Evolutionary conservation across 2,329 filamentous ascomycete species (phyloP), one percentile per base, ranked within the genome.

Genomic region (Pseudogymnoascus destructans): DNA sequence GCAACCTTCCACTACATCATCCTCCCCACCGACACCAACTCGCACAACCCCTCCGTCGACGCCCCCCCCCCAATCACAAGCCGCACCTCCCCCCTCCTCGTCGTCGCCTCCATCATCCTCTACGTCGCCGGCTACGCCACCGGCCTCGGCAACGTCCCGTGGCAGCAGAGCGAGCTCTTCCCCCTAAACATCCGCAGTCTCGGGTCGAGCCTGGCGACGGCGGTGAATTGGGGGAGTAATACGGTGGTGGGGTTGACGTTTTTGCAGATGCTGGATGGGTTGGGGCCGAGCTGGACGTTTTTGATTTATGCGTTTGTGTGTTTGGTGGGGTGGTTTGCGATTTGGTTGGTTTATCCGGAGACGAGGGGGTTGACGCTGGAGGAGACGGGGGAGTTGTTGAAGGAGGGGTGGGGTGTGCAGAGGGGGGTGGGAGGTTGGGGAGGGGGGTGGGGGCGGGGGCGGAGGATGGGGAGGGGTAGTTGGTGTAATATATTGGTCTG

Each of bases 91-190:
- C 75, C 80, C 2, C 60, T 75, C 25, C 68, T 84, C 15, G 85
- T 96, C 42, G 78, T 96, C 2, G 62, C 80, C 38, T 86, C 86
- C 63, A 85, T 96, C 69, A 85, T 90, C 70, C 64, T 89, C 6
- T 96, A 95, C 70, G 90, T 95, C 1, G 86, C 88, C 7, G 78
- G 85, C 0, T 97, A 95, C 68, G 92, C 92, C 1, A 76, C 91
- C 1, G 92, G 92, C 2, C 77, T 97, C 1, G 92, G 92, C 7
- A 95, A 90, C 65, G 89, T 97, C 2, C 91, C 92, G 0, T 97
- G 92, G 92, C 92, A 95, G 78, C 91, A 95, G 73, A 89, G 85
- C 64, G 92, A 97, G 73, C 79, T 95, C 30, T 96, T 96, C 68
- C 87, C 90, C 0, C 75, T 91, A 54, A 77, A 78, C 27, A 86